Percentiles rank a stretch among this genome's conserved stretches.
These are phyloP conservation scores for Aspergillus sp. DNA, from an alignment of 2,329 filamentous ascomycete genomes.

Conservation along the genomic window DNA sequence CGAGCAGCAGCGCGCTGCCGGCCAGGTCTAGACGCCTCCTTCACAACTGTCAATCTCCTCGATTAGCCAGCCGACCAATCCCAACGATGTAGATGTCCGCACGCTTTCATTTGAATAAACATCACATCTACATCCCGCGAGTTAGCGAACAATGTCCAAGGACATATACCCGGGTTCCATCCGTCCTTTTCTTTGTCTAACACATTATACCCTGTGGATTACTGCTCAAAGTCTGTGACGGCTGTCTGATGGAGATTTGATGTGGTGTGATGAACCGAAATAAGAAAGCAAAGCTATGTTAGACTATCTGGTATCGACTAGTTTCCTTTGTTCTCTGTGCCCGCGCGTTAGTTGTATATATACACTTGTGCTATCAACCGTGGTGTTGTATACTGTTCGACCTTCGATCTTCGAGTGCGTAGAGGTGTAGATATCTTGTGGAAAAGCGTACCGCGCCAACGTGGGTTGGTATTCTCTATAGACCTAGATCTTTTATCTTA, in stretches of 20 bases:
- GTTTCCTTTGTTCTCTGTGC: conserved; percentile 13
- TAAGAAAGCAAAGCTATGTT: conserved; percentile 16
- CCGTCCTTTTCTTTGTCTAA: background rate
- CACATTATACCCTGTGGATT: background rate
- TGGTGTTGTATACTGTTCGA: background rate
- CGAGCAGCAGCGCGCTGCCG: conserved; percentile 58
- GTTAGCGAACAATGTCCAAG: background rate
- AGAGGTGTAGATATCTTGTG: background rate
- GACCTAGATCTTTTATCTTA: background rate
- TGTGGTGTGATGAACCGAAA: background rate
- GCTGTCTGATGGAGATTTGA: background rate
- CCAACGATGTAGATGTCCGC: background rate
- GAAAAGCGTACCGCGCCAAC: background rate
- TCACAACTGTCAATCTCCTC: conserved; percentile 12
- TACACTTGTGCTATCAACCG: conserved; percentile 22
- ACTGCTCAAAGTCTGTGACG: background rate
- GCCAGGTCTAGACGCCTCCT: conserved; percentile 29
- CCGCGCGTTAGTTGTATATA: conserved; percentile 32
- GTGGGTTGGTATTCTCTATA: too few species aligned
- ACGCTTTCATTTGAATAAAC: background rate
- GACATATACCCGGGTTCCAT: conserved; percentile 4
- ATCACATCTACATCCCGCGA: background rate
- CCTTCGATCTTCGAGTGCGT: background rate
- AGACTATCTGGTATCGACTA: conserved; percentile 14
- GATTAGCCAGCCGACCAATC: background rate